Conservation (phyloP, 148 eudicot genomes). For the Chenopodium album region DNA sequence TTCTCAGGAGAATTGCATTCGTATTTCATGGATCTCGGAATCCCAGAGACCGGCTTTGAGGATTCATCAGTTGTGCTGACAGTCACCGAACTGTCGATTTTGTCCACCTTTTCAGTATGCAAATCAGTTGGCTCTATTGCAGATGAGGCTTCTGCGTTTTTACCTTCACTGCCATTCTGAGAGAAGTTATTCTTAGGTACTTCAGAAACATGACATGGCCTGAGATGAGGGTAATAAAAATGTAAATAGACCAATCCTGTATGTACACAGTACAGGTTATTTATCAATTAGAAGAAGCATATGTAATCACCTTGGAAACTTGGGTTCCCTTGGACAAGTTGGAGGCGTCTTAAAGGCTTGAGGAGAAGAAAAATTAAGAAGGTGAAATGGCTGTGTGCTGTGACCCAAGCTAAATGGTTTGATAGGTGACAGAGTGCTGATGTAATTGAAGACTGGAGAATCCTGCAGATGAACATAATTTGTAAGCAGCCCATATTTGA, state of each 20-base stretch:
- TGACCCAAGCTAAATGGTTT: constrained; percentile 31
- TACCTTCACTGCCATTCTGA: constrained; percentile 18
- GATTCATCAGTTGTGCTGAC: constrained; percentile 11
- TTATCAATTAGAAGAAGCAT: neutral
- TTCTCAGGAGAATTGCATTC: constrained; percentile 13
- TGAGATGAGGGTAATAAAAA: constrained; percentile 3
- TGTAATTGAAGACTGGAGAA: constrained; percentile 53
- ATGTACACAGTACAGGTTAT: neutral
- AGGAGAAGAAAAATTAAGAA: constrained; percentile 44
- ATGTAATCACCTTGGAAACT: constrained; percentile 21
- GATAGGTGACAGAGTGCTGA: constrained; percentile 50
- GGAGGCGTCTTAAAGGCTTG: constrained; percentile 30
- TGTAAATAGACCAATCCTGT: neutral
- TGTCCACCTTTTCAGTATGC: constrained; percentile 14
- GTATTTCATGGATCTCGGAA: constrained; percentile 17
- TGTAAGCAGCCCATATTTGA: constrained; percentile 2
- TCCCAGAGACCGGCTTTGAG: constrained; percentile 16
- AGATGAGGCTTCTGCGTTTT: constrained; percentile 2
- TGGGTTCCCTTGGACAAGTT: constrained; percentile 18
- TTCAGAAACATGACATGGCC: constrained; percentile 20
- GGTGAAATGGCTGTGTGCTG: constrained; percentile 29
- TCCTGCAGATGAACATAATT: constrained; percentile 33
- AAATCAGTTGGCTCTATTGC: constrained; percentile 15
- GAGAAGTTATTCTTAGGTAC: constrained; percentile 16
- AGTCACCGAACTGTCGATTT: constrained; percentile 3